These are phyloP conservation scores for Venustampulla echinocandica DNA, from an alignment of 495 filamentous ascomycete species.

Conservation along the genomic window DNA sequence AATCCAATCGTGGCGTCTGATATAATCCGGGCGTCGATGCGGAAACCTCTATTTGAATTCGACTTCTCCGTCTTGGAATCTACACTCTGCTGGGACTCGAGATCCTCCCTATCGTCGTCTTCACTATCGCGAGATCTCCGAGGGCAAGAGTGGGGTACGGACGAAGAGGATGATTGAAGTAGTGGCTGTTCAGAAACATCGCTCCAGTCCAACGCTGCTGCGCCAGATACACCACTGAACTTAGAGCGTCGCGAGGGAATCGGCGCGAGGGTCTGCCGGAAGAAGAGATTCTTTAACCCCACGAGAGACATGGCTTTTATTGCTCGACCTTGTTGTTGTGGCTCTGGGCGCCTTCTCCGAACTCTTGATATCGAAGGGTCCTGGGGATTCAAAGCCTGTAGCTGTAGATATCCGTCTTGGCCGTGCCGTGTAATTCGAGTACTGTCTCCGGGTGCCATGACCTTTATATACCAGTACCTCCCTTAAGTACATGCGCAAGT, in stretches of 20 bases:
- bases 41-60: conserved; percentile 14
- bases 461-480: no score
- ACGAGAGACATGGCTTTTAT: conserved; percentile 20
- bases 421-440: no score
- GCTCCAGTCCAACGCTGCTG: background rate
- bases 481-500: no score
- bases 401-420: no score
- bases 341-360: no score
- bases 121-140: background rate
- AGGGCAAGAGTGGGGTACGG: background rate
- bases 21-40: conserved; percentile 40
- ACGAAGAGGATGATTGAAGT: background rate
- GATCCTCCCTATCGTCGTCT: conserved; percentile 6
- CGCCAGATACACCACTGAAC: background rate
- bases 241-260: conserved; percentile 1
- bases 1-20: conserved; percentile 56
- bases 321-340: no score
- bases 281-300: conserved; percentile 23
- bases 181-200: conserved; percentile 4
- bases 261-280: conserved; percentile 9
- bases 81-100: conserved; percentile 16
- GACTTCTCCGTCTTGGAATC: conserved; percentile 17
- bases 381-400: no score
- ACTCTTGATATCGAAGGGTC: no score
- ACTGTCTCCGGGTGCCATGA: no score